A percentile compares a stretch with the other conserved stretches of the same genome.
Conservation (phyloP, 441 rosid species). For the Pelargonium exstipulatum region DNA sequence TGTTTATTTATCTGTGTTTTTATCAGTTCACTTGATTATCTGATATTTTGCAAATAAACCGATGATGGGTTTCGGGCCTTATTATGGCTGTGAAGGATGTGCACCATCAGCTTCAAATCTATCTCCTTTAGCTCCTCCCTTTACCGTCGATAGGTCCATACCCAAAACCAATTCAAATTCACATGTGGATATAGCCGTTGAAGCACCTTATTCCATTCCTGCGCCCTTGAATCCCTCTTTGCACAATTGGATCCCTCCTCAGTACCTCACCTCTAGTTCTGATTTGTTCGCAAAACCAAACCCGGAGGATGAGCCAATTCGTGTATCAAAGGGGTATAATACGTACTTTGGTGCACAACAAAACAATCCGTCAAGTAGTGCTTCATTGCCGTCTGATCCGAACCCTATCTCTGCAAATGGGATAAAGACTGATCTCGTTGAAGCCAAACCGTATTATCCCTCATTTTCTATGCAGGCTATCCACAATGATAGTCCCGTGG, state of each 20-base stretch:
- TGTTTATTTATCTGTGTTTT: too few relatives aligned
- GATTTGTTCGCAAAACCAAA: slow-evolving; percentile 14
- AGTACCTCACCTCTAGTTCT: slow-evolving; percentile 5
- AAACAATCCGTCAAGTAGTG: too few relatives aligned
- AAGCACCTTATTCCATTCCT: slow-evolving; percentile 19
- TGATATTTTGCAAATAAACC: too few relatives aligned
- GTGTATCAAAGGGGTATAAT: neutral
- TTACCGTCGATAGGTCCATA: slow-evolving; percentile 40
- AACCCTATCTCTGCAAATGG: slow-evolving; percentile 23
- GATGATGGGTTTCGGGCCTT: too few relatives aligned
- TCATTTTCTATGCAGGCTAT: slow-evolving; percentile 28
- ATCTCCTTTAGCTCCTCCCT: slow-evolving; percentile 58
- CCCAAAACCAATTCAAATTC: slow-evolving; percentile 26
- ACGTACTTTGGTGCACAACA: too few relatives aligned
- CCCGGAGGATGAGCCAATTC: slow-evolving; percentile 21
- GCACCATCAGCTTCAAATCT: slow-evolving; percentile 42
- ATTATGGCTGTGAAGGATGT: slow-evolving; percentile 22
- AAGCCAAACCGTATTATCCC: slow-evolving; percentile 35
- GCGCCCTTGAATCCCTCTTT: slow-evolving; percentile 21
- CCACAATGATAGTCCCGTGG: neutral
- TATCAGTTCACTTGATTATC: too few relatives aligned
- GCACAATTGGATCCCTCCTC: slow-evolving; percentile 25
- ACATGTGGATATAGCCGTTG: slow-evolving; percentile 34
- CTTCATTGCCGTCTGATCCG: slow-evolving; percentile 5
- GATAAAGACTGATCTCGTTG: slow-evolving; percentile 18